These are phyloP conservation scores for Syzygium jambos DNA, from an alignment of 345 rosid species.

Conservation along the genomic window DNA sequence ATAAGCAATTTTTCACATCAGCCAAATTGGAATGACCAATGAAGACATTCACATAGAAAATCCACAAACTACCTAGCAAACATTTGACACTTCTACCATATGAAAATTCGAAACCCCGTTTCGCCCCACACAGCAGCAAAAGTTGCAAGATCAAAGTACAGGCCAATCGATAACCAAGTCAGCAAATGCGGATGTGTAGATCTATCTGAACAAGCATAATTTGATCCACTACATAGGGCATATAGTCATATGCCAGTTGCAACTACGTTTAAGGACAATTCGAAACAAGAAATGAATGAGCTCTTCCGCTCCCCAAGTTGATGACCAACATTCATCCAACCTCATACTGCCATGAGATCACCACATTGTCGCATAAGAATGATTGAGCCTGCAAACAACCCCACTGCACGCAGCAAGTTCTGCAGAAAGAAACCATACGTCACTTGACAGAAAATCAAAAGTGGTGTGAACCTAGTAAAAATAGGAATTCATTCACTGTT, in stretches of 20 bases:
- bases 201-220: neutral
- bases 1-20: neutral
- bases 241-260: neutral
- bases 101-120: neutral
- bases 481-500: neutral
- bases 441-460: neutral
- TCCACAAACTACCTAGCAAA: neutral
- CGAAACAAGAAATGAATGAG: neutral
- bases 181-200: neutral
- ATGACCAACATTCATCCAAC: neutral
- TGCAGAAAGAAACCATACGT: conserved; percentile 11
- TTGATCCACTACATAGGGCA: neutral
- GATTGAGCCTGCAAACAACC: conserved; percentile 66
- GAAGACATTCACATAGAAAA: neutral
- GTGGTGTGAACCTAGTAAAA: neutral
- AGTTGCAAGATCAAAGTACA: neutral
- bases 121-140: neutral
- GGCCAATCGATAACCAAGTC: neutral
- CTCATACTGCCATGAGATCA: conserved; percentile 71
- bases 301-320: neutral
- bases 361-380: conserved; percentile 76
- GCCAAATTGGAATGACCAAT: neutral
- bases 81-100: neutral
- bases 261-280: neutral
- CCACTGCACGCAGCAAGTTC: conserved; percentile 69